Evolutionary conservation across 805 yeast species (phyloP).

Genomic region (Kuraishia hungarica): DNA sequence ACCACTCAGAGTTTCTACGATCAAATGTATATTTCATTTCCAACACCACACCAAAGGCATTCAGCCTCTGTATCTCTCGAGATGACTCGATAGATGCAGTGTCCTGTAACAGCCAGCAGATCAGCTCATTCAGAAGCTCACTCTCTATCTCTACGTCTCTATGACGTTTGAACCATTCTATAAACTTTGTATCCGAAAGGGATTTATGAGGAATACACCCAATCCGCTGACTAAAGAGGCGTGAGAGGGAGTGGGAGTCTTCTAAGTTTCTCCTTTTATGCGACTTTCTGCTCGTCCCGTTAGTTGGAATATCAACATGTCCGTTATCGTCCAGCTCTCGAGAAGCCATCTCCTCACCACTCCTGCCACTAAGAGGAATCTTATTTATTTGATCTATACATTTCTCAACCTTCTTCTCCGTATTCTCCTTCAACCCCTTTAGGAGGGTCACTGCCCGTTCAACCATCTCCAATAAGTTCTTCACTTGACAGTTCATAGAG

Average conservation of each 20-base stretch:
- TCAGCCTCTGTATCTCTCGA: not conserved
- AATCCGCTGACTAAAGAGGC: not conserved
- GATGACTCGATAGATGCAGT: not conserved
- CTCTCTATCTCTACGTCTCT: not conserved
- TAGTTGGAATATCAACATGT: not conserved
- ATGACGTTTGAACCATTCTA: not conserved
- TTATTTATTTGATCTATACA: not conserved
- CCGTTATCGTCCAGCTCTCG: too few relatives aligned
- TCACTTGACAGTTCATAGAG: slow-evolving; percentile 12
- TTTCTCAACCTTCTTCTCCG: not conserved
- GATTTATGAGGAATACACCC: not conserved
- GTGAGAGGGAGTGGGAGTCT: too few relatives aligned
- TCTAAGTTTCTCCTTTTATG: not conserved
- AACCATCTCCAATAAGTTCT: slow-evolving; percentile 7
- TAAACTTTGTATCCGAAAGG: not conserved
- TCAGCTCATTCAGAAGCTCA: not conserved
- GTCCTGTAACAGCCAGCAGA: not conserved
- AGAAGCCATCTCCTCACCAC: too few relatives aligned
- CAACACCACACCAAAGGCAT: not conserved
- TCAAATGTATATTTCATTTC: not conserved
- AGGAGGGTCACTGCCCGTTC: slow-evolving; percentile 6
- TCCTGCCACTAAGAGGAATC: not conserved
- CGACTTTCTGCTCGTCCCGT: too few relatives aligned
- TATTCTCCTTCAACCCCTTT: not conserved
- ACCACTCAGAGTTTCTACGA: not conserved